These are phyloP conservation scores for Annulohypoxylon nitens DNA, from an alignment of 495 filamentous ascomycete genomes.

Conservation along the genomic window DNA sequence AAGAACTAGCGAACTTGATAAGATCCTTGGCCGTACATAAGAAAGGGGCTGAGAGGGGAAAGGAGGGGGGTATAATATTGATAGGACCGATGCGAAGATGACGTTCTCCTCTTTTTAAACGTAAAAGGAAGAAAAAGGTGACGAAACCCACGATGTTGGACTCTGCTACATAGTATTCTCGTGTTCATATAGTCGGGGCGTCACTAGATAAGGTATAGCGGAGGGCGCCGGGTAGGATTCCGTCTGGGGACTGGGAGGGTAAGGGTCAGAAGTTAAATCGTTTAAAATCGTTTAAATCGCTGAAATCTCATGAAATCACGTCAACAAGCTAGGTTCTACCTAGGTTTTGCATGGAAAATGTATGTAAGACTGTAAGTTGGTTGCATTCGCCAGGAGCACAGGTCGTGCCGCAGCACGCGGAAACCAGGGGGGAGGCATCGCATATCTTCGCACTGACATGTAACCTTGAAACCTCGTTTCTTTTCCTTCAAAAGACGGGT, in stretches of 20 bases:
- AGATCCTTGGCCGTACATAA: constrained; percentile 12
- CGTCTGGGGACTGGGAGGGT: neutral
- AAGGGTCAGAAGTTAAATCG: neutral
- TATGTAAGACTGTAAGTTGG: neutral
- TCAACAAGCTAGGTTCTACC: neutral
- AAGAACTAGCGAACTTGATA: neutral
- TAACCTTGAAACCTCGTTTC: neutral
- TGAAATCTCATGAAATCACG: constrained; percentile 9
- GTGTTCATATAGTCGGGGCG: neutral
- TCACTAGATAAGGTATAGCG: neutral
- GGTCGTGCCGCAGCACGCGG: neutral
- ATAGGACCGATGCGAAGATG: neutral
- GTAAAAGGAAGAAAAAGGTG: neutral
- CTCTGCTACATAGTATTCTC: constrained; percentile 2
- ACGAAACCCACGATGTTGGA: constrained; percentile 8
- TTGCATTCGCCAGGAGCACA: constrained; percentile 3
- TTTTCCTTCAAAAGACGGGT: neutral
- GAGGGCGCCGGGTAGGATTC: neutral
- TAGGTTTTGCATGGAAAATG: neutral
- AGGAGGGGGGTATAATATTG: constrained; percentile 7
- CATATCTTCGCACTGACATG: constrained; percentile 12
- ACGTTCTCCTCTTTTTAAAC: constrained; percentile 16
- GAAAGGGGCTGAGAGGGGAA: neutral
- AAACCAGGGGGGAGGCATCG: neutral
- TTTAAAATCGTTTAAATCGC: too few species aligned